These are phyloP conservation scores for Anethum foeniculum DNA, from an alignment of 140 eudicot genomes.

Conservation along the genomic window DNA sequence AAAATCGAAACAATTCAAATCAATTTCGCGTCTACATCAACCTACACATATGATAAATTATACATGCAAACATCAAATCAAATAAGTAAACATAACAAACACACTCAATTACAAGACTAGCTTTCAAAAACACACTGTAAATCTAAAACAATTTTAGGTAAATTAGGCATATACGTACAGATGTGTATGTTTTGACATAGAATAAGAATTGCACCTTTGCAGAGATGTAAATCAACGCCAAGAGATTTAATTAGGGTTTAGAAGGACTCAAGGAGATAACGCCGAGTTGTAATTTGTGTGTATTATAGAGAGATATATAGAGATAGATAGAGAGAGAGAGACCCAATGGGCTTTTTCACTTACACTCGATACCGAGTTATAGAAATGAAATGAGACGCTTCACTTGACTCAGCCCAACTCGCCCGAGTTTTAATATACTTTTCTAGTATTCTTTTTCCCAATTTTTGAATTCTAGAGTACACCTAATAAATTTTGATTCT, in stretches of 20 bases:
- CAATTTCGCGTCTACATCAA: not conserved
- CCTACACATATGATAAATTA: not conserved
- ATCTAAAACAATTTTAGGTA: not conserved
- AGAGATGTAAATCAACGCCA: not conserved
- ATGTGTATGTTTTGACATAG: not conserved
- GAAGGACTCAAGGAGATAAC: not conserved
- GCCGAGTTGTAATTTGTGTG: not conserved
- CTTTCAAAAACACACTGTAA: not conserved
- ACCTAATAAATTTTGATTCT: not conserved
- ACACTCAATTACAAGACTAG: not conserved
- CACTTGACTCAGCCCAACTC: not conserved
- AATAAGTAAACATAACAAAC: not conserved
- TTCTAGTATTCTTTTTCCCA: not conserved
- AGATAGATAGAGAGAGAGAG: not conserved
- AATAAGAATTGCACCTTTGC: not conserved
- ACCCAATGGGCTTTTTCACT: not conserved
- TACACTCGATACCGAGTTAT: not conserved
- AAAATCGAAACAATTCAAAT: not conserved
- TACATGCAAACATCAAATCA: not conserved
- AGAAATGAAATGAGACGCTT: not conserved
- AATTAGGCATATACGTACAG: not conserved
- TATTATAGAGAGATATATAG: too few relatives aligned
- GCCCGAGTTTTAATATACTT: not conserved
- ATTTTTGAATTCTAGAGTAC: not conserved
- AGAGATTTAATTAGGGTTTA: not conserved